phyloP scores from a whole-genome alignment of 2,329 filamentous ascomycete species.

The Diaporthe nobilis region DNA sequence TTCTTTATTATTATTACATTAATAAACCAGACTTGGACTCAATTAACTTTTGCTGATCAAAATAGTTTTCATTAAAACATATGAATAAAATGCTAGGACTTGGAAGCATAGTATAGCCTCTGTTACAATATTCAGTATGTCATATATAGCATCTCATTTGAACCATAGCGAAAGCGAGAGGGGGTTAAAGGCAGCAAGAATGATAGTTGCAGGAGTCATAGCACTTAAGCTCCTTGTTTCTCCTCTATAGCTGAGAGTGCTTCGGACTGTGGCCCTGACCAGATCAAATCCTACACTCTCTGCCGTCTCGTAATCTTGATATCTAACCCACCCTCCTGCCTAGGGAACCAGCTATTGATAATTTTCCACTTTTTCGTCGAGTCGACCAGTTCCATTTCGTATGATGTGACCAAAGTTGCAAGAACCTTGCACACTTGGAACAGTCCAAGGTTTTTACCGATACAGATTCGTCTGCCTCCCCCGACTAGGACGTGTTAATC shows the following conservation, averaged over 20 bases:
- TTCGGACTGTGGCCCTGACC: no score
- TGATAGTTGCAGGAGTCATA: neutral
- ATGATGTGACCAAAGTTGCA: conserved; percentile 72
- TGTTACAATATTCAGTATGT: neutral
- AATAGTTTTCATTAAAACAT: no score
- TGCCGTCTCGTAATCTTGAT: conserved; percentile 17
- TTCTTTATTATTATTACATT: no score
- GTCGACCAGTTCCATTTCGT: conserved; percentile 61
- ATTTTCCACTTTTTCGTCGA: conserved; percentile 3
- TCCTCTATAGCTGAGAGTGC: no score
- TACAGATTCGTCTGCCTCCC: conserved; percentile 78
- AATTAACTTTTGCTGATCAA: no score
- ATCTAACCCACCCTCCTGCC: conserved; percentile 29
- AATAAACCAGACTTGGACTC: no score
- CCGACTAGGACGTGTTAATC: conserved; percentile 58
- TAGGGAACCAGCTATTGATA: conserved; percentile 31
- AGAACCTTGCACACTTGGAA: conserved; percentile 75
- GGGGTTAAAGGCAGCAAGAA: neutral
- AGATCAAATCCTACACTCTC: neutral
- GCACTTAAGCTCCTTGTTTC: neutral
- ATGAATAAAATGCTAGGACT: neutral
- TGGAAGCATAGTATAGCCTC: neutral
- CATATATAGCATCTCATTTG: no score
- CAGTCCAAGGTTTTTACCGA: conserved; percentile 75
- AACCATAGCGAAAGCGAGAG: no score